Base-by-base conservation (phyloP, 2,329 filamentous ascomycete genomes). In the Fusarium illudens region DNA sequence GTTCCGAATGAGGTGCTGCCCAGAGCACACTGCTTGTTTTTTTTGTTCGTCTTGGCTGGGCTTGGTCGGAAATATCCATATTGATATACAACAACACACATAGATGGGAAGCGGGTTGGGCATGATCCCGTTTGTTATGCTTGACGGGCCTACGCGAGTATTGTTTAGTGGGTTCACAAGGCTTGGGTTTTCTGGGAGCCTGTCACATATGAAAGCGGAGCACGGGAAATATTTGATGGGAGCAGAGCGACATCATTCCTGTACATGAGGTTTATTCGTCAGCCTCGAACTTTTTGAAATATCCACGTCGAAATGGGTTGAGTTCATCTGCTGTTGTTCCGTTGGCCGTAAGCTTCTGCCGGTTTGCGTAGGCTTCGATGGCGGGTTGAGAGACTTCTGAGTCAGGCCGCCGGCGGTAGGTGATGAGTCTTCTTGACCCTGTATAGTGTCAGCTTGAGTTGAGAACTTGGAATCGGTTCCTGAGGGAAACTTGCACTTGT, bases 381-480 rank as follows among this genome's bases (percentile, higher is more conserved):
- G 81, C 81, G 1, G 76, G 73, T 11, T 72, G 64, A 53, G 85
- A 83, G 8, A 92, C 84, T 32, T 84, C 81, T 11, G 75, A 81
- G 70, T 93, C 89, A 1, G 86, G 84, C 19, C 92, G 81, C 54
- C 94, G 87, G 44, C 89, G 86, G 78, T 98, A 98, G 0, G 94
- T 97, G 54, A 98, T 91, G 33, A 99, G 83, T 68, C 93, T 87
- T 62, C 96, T 87, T 19, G 94, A 96, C 96, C 94, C 92, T 94
- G 49, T 15, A 68, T 30, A 13, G 39, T 6, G 22, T 62, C 20
- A 58, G 50, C n/a, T 22, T 32, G 11, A 30, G 42, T 10, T 22
- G 19, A 27, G 29, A 10, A 53, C 15, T 20, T 11, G 17, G 20
- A 37, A 17, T 19, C 51, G 3, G 12, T 12, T 49, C 8, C n/a